These are phyloP conservation scores for Phytopythium helicoides DNA, from an alignment of 352 stramenopile species.

Conservation along the genomic window DNA sequence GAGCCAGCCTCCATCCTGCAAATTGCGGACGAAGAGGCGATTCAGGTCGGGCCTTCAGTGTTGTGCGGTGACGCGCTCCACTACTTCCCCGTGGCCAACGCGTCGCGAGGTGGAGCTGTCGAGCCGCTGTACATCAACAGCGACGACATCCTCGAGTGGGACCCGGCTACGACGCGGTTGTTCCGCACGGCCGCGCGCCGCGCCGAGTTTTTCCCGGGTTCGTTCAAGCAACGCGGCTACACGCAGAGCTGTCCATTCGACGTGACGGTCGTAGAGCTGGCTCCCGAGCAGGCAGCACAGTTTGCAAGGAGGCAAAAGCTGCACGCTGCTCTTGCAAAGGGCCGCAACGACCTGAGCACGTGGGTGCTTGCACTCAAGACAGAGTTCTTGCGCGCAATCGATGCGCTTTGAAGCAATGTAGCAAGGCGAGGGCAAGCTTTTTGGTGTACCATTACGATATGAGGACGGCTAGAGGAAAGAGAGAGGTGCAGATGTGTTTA, in stretches of 20 bases:
- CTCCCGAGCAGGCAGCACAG: constrained; percentile 13
- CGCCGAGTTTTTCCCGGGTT: constrained; percentile 31
- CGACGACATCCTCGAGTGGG: constrained; percentile 39
- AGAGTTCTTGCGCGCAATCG: neutral
- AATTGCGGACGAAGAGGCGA: neutral
- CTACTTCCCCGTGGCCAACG: constrained; percentile 27
- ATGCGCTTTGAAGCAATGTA: neutral
- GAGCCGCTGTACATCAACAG: constrained; percentile 53
- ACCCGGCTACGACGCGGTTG: constrained; percentile 12
- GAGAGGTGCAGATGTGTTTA: too few species aligned
- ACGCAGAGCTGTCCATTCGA: constrained; percentile 37
- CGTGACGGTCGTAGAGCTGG: constrained; percentile 24
- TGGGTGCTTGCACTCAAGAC: constrained; percentile 2
- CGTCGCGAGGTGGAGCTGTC: constrained; percentile 8
- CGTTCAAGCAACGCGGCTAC: constrained; percentile 29
- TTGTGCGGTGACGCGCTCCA: constrained; percentile 48
- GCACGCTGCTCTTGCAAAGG: constrained; percentile 17
- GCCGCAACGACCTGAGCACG: constrained; percentile 8
- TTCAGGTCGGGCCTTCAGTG: constrained; percentile 9
- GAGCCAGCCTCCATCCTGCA: constrained; percentile 11
- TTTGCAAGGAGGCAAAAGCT: constrained; percentile 18
- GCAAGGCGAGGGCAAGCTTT: neutral
- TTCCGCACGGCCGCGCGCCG: constrained; percentile 27
- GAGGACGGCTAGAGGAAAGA: neutral
- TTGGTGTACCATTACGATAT: too few species aligned